Evolutionary conservation across 306 rosid species (phyloP), one percentile per base, ranked within the genome.

Genomic region (Quercus ilex): DNA sequence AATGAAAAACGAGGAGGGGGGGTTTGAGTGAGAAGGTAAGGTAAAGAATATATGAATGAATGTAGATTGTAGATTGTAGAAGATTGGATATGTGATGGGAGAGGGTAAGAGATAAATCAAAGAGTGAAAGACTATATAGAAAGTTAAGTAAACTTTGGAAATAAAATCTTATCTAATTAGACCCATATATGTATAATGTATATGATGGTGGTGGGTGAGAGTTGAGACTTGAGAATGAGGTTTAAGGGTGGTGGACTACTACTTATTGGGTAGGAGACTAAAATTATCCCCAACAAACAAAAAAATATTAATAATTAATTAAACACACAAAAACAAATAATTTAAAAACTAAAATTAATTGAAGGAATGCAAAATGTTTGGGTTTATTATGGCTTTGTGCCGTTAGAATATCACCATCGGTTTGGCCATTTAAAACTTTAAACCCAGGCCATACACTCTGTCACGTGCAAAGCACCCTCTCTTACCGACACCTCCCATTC

Each of bases 1-100:
- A 35, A 52, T 20, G 71, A 53, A 77, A 18, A 55, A 28, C 25
- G 69, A 38, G 71, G 69, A 69, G 28, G 64, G 85, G 72, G 41
- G 11, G 43, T 67, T 75, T 89, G 97, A 90, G 96, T 89, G 83
- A 85, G 88, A 83, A 20, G 78, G 86, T 83, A 78, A 85, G 94
- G 87, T 83, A 90, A 90, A 92, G 97, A 94, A 94, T 91, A 86
- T 89, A 75, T 72, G 65, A 73, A 69, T 81, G 77, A 41, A 41
- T 41, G 46, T 38, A 38, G 11, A 38, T 38, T 38, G 43, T 41
- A 7, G 46, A 7, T 41, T 77, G 53, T 78, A 1, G 18, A 68
- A 57, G 41, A 57, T 83, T 68, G 1, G 77, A 83, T 85, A 68
- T 76, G 77, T 73, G 71, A 31, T 31, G 46, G 13, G 67, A 30